A percentile compares a stretch with the other conserved stretches of the same genome.
These are phyloP conservation scores for Ailanthus altissimus DNA, from an alignment of 345 rosid genomes.

Conservation along the genomic window DNA sequence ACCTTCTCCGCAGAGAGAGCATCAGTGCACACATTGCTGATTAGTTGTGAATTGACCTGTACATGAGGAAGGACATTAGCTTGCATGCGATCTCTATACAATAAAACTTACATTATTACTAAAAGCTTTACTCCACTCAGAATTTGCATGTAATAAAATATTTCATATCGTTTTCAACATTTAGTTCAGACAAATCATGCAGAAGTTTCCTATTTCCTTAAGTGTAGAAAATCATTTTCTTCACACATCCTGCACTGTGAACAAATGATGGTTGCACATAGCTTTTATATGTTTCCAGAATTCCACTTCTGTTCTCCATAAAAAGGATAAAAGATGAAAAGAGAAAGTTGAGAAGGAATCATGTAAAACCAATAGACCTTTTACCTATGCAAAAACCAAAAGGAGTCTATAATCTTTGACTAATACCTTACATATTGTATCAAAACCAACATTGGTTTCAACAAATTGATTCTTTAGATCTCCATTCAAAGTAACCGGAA, in stretches of 20 bases:
- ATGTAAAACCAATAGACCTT: neutral
- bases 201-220: neutral
- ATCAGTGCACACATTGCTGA: constrained; percentile 96
- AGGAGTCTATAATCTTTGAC: neutral
- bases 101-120: neutral
- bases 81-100: neutral
- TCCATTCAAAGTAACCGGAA: constrained; percentile 95
- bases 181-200: neutral
- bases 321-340: neutral
- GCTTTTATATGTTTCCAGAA: neutral
- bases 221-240: constrained; percentile 4
- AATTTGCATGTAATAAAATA: neutral
- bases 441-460: constrained; percentile 96
- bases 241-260: neutral
- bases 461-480: constrained; percentile 97
- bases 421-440: constrained; percentile 91
- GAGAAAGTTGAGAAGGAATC: neutral
- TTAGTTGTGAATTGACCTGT: constrained; percentile 97
- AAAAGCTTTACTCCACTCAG: neutral
- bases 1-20: constrained; percentile 99
- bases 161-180: neutral
- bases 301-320: neutral
- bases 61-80: neutral
- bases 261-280: neutral
- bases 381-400: neutral